phyloP scores from a whole-genome alignment of 2,329 filamentous ascomycete genomes.

The Dactylellina haptotyla region DNA sequence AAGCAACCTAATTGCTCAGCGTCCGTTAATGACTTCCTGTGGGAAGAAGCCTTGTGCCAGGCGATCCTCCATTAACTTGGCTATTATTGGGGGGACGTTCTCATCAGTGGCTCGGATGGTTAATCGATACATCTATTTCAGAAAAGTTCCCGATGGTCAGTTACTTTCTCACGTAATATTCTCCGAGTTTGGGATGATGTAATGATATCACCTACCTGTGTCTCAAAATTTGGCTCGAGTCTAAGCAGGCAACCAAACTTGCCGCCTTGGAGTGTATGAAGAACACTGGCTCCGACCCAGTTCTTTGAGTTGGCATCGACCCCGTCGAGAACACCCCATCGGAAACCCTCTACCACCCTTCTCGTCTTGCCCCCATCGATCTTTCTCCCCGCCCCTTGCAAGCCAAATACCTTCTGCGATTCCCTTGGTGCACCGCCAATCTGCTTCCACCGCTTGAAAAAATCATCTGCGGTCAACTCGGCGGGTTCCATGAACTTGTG shows the following conservation, averaged over 20 bases:
- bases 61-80: conserved; percentile 87
- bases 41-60: conserved; percentile 69
- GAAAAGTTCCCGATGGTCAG: conserved; percentile 42
- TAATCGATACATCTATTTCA: conserved; percentile 86
- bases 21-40: conserved; percentile 54
- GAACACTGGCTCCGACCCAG: conserved; percentile 87
- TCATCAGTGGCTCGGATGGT: conserved; percentile 96
- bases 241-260: conserved; percentile 95
- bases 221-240: conserved; percentile 91
- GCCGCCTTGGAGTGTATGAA: conserved; percentile 82
- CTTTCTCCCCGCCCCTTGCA: conserved; percentile 69
- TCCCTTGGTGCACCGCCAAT: conserved; percentile 90
- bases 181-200: neutral
- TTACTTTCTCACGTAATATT: conserved; percentile 3
- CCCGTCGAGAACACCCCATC: conserved; percentile 83
- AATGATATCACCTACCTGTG: conserved; percentile 76
- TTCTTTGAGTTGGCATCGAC: conserved; percentile 96
- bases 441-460: conserved; percentile 99
- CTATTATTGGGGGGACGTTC: conserved; percentile 78
- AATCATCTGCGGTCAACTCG: conserved; percentile 86
- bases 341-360: conserved; percentile 81
- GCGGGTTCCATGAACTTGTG: conserved; percentile 98
- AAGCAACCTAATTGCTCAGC: conserved; percentile 1
- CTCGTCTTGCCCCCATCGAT: conserved; percentile 77
- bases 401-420: conserved; percentile 83